A percentile compares a stretch with the other conserved stretches of the same genome.
Conservation (phyloP, 768 basidiomycete genomes). For the Tricholoma terreum region DNA sequence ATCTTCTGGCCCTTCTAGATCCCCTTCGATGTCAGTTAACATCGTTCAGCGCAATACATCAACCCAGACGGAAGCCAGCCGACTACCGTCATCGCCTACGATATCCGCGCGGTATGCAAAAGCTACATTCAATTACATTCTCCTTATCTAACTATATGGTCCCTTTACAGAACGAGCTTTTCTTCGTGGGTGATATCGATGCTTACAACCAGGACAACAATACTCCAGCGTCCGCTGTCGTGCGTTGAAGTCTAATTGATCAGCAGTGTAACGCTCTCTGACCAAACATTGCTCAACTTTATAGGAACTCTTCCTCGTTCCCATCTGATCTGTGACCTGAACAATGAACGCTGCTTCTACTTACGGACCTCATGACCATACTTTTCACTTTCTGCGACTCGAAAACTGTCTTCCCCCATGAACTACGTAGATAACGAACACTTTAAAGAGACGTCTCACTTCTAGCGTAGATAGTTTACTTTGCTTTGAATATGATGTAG, state of each 20-base stretch:
- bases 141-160: neutral
- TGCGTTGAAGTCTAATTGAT: constrained; percentile 20
- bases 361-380: neutral
- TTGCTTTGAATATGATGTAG: neutral
- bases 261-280: neutral
- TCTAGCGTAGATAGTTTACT: neutral
- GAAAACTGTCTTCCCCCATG: neutral
- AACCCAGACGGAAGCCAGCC: constrained; percentile 42
- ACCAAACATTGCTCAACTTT: neutral
- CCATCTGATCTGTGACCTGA: neutral
- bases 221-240: constrained; percentile 30
- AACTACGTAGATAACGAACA: neutral
- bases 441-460: neutral
- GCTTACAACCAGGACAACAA: constrained; percentile 35
- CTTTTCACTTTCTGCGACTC: neutral
- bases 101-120: constrained; percentile 27
- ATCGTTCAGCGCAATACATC: constrained; percentile 39
- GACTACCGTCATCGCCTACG: constrained; percentile 37
- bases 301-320: constrained; percentile 17
- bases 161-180: constrained; percentile 31
- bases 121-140: neutral
- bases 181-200: constrained; percentile 42
- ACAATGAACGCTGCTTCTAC: neutral
- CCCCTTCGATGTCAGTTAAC: neutral
- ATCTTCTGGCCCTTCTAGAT: neutral